Base-by-base conservation (phyloP, 139 green algal species). In the Haematococcus sp. region DNA sequence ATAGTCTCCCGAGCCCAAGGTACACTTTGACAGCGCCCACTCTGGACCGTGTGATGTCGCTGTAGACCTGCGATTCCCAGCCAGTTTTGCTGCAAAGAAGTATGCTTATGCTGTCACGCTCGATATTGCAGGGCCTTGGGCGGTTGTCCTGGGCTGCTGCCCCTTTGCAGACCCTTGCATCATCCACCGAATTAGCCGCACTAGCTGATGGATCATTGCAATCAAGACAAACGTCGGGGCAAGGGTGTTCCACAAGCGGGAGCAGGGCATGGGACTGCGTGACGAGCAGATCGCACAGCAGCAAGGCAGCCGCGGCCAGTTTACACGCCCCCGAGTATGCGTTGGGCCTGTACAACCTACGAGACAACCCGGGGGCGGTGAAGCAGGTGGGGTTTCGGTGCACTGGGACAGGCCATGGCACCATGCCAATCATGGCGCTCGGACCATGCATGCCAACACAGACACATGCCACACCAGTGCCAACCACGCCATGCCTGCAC, bases 291-390 rank as follows among this genome's bases (percentile, higher is more conserved):
- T 28, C 31, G 63, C 51, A 55, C 19, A 49, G 40, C 40, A 49
- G 40, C 11, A 49, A 49, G 11, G 7, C 40, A 49, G 40, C 40
- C 40, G 20, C n/a, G 17, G 19, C 64, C 23, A 20, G 59, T 7
- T 20, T 35, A 20, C n/a, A 22, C 22, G 44, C 32, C 28, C 70
- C 66, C 22, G 54, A 63, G 23, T 77, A 85, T 64, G 82, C 80
- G 23, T 71, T 93, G 2, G 59, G 73, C 4, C 72, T 94, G 0
- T 84, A 88, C 68, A 91, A 75, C 46, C n/a, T 94, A 9, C 31
- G 71, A 25, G 87, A 93, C 68, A 94, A 94, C 33, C 86, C 89
- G 13, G 87, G 86, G 0, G 83, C 90, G 0, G 88, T 49, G 0
- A 81, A 90, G 15, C 54, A 78, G 70, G 90, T 76, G 27, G 23